Percentiles rank a stretch among this genome's conserved stretches.
phyloP scores from a whole-genome alignment of 345 rosid genomes.

The Populus davidiana region DNA sequence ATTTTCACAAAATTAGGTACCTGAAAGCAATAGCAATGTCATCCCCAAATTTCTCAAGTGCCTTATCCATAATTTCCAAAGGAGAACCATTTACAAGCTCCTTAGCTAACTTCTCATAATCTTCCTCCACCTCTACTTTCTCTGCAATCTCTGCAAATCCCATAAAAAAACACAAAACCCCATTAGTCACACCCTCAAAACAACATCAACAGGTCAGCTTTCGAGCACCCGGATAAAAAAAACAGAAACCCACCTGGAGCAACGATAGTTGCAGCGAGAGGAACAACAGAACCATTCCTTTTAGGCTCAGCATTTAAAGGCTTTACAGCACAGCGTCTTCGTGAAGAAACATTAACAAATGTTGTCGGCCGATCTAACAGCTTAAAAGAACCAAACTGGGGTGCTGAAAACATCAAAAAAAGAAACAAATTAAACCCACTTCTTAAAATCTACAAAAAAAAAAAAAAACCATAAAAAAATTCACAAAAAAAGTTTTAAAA shows the following conservation, averaged over 20 bases:
- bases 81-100: constrained; percentile 71
- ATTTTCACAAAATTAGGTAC: constrained; percentile 25
- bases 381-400: constrained; percentile 54
- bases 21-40: constrained; percentile 95
- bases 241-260: constrained; percentile 56
- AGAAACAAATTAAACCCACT: background rate
- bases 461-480: background rate
- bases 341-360: constrained; percentile 36
- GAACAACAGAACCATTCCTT: constrained; percentile 43
- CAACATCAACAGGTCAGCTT: too few species aligned
- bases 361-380: constrained; percentile 37
- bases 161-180: background rate
- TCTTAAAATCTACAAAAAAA: constrained; percentile 21
- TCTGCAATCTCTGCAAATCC: constrained; percentile 53
- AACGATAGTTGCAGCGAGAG: constrained; percentile 49
- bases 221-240: background rate
- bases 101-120: constrained; percentile 57
- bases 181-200: background rate
- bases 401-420: constrained; percentile 29
- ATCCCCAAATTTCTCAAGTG: constrained; percentile 71
- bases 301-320: constrained; percentile 61
- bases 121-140: constrained; percentile 43
- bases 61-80: constrained; percentile 85
- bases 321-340: constrained; percentile 40
- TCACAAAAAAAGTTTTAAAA: background rate